These are phyloP conservation scores for Ogataea chonburiensis DNA, from an alignment of 805 yeast genomes.

Conservation along the genomic window DNA sequence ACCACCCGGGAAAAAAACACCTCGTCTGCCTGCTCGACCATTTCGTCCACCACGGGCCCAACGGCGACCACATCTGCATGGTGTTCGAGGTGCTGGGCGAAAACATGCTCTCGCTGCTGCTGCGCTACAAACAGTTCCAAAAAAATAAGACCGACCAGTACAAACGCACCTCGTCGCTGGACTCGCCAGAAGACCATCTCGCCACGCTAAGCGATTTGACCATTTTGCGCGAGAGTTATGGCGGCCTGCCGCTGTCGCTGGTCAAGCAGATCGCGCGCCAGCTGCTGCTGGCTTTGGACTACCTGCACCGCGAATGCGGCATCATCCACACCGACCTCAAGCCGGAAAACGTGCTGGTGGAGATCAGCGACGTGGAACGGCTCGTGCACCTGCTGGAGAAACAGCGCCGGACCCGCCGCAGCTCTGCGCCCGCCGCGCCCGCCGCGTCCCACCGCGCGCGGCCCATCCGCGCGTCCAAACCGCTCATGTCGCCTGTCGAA, in stretches of 20 bases:
- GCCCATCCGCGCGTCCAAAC: constrained; percentile 47
- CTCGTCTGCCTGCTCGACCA: constrained; percentile 54
- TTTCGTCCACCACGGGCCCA: constrained; percentile 56
- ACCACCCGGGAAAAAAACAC: constrained; percentile 52
- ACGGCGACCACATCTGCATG: constrained; percentile 65
- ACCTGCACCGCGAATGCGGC: constrained; percentile 59
- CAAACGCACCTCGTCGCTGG: constrained; percentile 16
- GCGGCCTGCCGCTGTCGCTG: constrained; percentile 53
- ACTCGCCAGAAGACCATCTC: constrained; percentile 23
- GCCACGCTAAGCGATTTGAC: constrained; percentile 34
- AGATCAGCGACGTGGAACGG: constrained; percentile 52
- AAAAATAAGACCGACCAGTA: constrained; percentile 31
- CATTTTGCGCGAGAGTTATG: constrained; percentile 40
- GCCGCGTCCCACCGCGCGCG: constrained; percentile 19
- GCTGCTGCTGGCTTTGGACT: constrained; percentile 53
- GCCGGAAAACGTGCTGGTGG: constrained; percentile 66
- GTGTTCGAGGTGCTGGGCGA: constrained; percentile 66
- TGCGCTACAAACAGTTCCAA: constrained; percentile 44
- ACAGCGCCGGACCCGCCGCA: constrained; percentile 27
- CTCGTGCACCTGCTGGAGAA: constrained; percentile 45
- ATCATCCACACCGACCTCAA: constrained; percentile 73
- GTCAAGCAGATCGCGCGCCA: constrained; percentile 60
- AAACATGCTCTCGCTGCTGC: constrained; percentile 49
- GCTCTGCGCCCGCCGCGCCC: not conserved
- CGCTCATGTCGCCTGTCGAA: constrained; percentile 45